Percentiles rank a stretch among this genome's conserved stretches.
These are phyloP conservation scores for Hymenoscyphus fructigenus DNA, from an alignment of 2,329 filamentous ascomycete species.

Conservation along the genomic window DNA sequence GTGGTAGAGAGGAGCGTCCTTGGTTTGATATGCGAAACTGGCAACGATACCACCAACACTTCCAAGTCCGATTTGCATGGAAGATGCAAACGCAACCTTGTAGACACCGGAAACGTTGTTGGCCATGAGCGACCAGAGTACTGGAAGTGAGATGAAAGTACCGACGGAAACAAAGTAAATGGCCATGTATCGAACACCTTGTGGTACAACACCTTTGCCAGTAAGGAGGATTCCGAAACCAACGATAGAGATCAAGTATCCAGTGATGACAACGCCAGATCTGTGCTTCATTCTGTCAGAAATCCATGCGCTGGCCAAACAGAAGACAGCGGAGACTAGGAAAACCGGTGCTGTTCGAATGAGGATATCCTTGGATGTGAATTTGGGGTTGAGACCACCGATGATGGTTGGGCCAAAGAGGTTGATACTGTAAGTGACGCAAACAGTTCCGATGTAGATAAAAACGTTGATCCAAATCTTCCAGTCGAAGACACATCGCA, in stretches of 20 bases:
- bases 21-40: slow-evolving; percentile 5
- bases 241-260: slow-evolving; percentile 7
- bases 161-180: slow-evolving; percentile 11
- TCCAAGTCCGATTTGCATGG: slow-evolving; percentile 9
- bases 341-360: background rate
- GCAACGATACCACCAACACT: slow-evolving; percentile 7
- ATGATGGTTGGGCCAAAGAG: slow-evolving; percentile 8
- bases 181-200: slow-evolving; percentile 5
- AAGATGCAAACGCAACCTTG: slow-evolving; percentile 8
- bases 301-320: slow-evolving; percentile 1
- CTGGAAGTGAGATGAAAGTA: slow-evolving; percentile 8
- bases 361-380: slow-evolving; percentile 5
- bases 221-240: slow-evolving; percentile 6
- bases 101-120: slow-evolving; percentile 10
- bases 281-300: slow-evolving; percentile 6
- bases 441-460: slow-evolving; percentile 7
- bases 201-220: slow-evolving; percentile 1
- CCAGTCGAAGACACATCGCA: slow-evolving; percentile 6
- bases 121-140: slow-evolving; percentile 7
- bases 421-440: slow-evolving; percentile 6
- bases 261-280: slow-evolving; percentile 5
- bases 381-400: slow-evolving; percentile 8
- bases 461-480: slow-evolving; percentile 10
- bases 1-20: slow-evolving; percentile 5
- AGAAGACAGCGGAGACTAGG: slow-evolving; percentile 7